Conservation (phyloP, 306 rosid species). For the Comarum palustre region DNA sequence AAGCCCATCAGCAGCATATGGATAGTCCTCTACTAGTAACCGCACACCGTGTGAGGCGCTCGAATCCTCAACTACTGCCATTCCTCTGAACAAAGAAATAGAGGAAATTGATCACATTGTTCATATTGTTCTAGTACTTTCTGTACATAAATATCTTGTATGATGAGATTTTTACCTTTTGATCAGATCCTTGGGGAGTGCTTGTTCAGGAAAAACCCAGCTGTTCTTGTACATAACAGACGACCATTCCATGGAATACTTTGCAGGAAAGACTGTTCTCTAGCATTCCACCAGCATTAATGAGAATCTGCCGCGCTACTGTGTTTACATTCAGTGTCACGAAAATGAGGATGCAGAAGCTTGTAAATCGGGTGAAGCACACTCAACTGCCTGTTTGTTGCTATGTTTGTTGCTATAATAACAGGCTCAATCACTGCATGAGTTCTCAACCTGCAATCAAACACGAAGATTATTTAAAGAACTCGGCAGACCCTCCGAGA, state of each 20-base stretch:
- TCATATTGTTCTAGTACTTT: not conserved
- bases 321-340: conserved; percentile 87
- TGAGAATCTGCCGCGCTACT: conserved; percentile 57
- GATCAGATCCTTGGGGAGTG: conserved; percentile 67
- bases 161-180: conserved; percentile 52
- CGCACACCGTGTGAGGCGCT: conserved; percentile 50
- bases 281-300: conserved; percentile 60
- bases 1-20: conserved; percentile 79
- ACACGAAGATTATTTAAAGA: conserved; percentile 13
- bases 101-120: not conserved
- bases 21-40: conserved; percentile 66
- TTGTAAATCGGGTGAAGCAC: conserved; percentile 79
- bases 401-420: conserved; percentile 65
- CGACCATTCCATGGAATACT: conserved; percentile 67
- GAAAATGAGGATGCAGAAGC: conserved; percentile 69
- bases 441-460: conserved; percentile 60
- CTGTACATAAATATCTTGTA: not conserved
- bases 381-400: conserved; percentile 71
- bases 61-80: conserved; percentile 60
- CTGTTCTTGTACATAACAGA: conserved; percentile 54
- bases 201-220: conserved; percentile 73
- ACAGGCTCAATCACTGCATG: conserved; percentile 86
- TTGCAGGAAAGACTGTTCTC: conserved; percentile 60
- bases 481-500: conserved; percentile 69
- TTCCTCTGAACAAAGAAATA: conserved; percentile 49